Conservation (phyloP, 495 filamentous ascomycete species). For the Cladorrhinum samala region DNA sequence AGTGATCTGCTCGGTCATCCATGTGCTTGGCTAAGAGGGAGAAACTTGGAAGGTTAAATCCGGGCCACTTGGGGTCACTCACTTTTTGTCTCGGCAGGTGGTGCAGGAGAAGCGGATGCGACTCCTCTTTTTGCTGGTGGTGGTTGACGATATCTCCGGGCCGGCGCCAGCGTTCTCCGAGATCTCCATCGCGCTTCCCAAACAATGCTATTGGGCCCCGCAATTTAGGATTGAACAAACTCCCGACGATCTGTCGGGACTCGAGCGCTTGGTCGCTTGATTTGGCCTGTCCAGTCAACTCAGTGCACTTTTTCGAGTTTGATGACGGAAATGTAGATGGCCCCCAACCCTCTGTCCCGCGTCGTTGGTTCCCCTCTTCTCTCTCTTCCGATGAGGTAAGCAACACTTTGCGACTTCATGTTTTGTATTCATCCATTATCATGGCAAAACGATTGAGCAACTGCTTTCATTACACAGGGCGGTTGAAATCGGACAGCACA, state of each 20-base stretch:
- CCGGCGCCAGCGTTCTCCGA: neutral
- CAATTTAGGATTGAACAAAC: neutral
- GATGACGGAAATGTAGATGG: too few species aligned
- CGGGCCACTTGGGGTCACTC: conserved; percentile 12
- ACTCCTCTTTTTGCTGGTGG: conserved; percentile 41
- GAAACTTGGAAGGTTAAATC: neutral
- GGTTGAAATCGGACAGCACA: too few species aligned
- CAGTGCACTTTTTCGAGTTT: too few species aligned
- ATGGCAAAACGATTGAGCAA: too few species aligned
- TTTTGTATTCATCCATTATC: neutral
- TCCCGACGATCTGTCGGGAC: neutral
- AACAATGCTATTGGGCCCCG: neutral
- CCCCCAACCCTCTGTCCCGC: too few species aligned
- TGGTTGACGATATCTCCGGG: conserved; percentile 9
- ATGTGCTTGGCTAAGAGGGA: too few species aligned
- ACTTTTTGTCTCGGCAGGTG: conserved; percentile 48
- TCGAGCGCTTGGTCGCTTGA: too few species aligned
- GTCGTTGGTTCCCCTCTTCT: neutral
- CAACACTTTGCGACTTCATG: neutral
- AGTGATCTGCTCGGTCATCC: too few species aligned
- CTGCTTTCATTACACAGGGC: too few species aligned
- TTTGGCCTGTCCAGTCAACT: too few species aligned
- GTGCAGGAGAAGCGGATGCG: conserved; percentile 51
- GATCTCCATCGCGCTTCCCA: neutral
- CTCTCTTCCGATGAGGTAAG: neutral